Base-by-base conservation (phyloP, 2,329 filamentous ascomycete species). In the Trichoderma koningii region DNA sequence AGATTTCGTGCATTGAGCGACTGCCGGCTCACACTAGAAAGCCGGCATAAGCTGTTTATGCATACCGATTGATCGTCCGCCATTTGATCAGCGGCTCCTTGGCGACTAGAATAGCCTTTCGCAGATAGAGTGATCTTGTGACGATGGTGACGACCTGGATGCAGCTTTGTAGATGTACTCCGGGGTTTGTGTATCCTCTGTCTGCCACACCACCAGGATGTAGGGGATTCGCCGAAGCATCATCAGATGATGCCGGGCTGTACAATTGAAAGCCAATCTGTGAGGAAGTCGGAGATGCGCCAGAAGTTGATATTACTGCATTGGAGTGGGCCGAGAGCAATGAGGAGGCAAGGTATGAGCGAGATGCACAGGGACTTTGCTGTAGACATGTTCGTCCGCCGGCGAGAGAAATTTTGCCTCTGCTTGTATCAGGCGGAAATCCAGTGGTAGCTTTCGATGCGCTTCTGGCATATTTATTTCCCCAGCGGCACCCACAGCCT, bases 1-100 rank as follows among this genome's bases (percentile, higher is more conserved):
- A 62, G 57, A 52, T 62, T 62, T 62, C 57, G 34, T 62, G 57
- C 47, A 53, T 53, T n/a, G 34, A 34, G 57, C 57, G 47, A 62
- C n/a, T 62, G 57, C 57, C 48, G 57, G 57, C 57, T 61, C 48
- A 26, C 42, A n/a, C 50, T 52, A 41, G 57, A 62, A 34, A 44
- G 17, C 47, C 48, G 47, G 57, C 57, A 62, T 45, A 34, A 44
- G 48, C 34, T 44, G 34, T 19, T 52, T 52, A 62, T 52, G 57
- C 57, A 62, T 28, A 41, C 47, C 30, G 44, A 60, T 48, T 34
- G 56, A 51, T 60, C 56, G 45, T 51, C 56, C 23, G 47, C 34
- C 47, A 42, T 45, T 30, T 45, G 42, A 19, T 51, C 34, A n/a
- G n/a, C 14, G 57, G 41, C 30, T 48, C 42, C 34, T 23, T 59